Percentiles rank a stretch among this genome's conserved stretches.
Evolutionary conservation across 2,329 filamentous ascomycete genomes (phyloP).

Genomic region (Lecanosticta acicola): DNA sequence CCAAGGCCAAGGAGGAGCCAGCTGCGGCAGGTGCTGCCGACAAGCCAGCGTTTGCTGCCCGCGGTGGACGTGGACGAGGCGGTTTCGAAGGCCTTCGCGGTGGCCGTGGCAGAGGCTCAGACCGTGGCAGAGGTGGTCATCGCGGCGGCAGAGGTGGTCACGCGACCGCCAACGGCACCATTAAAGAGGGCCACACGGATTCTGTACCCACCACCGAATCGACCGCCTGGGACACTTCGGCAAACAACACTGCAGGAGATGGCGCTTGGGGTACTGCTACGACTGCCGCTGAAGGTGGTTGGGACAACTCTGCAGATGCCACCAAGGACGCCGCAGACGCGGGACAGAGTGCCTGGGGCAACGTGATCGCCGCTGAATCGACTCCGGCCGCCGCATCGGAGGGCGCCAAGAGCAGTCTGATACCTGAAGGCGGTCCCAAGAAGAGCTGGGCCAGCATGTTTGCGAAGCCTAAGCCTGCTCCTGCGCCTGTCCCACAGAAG

Average conservation of each 20-base stretch:
- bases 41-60: constrained; percentile 43
- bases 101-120: constrained; percentile 56
- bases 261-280: constrained; percentile 35
- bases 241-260: constrained; percentile 28
- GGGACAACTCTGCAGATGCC: constrained; percentile 13
- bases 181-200: constrained; percentile 51
- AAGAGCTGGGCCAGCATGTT: constrained; percentile 54
- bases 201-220: constrained; percentile 64
- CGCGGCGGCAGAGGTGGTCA: constrained; percentile 59
- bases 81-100: constrained; percentile 51
- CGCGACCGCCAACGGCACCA: constrained; percentile 56
- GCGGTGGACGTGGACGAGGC: constrained; percentile 36
- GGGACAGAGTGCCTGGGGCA: constrained; percentile 42
- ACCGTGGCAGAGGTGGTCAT: constrained; percentile 48
- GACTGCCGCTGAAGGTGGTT: constrained; percentile 19
- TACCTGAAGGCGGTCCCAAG: constrained; percentile 37
- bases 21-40: constrained; percentile 47
- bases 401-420: constrained; percentile 30
- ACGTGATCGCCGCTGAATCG: constrained; percentile 26
- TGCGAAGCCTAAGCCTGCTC: constrained; percentile 43
- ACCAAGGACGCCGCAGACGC: constrained; percentile 17
- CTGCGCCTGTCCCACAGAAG: constrained; percentile 41
- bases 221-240: constrained; percentile 53
- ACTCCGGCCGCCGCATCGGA: constrained; percentile 31
- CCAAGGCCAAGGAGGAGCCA: constrained; percentile 63